phyloP scores from a whole-genome alignment of 768 basidiomycete species.

The Lactarius psammicola region DNA sequence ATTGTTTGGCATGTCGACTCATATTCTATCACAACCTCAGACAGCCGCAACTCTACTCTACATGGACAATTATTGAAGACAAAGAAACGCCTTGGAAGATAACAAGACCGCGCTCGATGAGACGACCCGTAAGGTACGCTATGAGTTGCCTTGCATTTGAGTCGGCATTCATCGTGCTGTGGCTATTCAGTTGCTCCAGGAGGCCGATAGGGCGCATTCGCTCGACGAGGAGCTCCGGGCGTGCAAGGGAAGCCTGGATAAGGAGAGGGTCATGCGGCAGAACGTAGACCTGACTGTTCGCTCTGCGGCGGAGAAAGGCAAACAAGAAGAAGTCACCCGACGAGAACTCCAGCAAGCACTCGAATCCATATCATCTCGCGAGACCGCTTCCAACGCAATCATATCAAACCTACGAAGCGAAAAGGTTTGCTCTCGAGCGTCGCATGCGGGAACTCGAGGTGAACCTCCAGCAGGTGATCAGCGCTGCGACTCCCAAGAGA shows the following conservation, averaged over 20 bases:
- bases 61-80: slow-evolving; percentile 26
- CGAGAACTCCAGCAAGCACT: slow-evolving; percentile 27
- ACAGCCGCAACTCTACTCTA: slow-evolving; percentile 24
- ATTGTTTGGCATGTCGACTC: neutral
- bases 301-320: slow-evolving; percentile 20
- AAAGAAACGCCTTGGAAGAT: slow-evolving; percentile 19
- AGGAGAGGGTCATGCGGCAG: slow-evolving; percentile 25
- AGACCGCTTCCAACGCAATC: slow-evolving; percentile 13
- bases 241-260: slow-evolving; percentile 23
- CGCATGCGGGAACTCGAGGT: slow-evolving; percentile 60
- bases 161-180: neutral
- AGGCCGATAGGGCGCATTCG: slow-evolving; percentile 26
- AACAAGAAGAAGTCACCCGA: slow-evolving; percentile 20
- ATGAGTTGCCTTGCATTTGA: neutral
- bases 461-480: slow-evolving; percentile 39
- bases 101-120: slow-evolving; percentile 26
- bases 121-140: slow-evolving; percentile 23
- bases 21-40: slow-evolving; percentile 9
- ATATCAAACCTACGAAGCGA: slow-evolving; percentile 48
- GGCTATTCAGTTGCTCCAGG: slow-evolving; percentile 18
- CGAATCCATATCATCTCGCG: slow-evolving; percentile 23
- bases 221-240: slow-evolving; percentile 22
- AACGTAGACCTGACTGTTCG: slow-evolving; percentile 23
- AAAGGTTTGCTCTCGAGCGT: slow-evolving; percentile 53
- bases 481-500: slow-evolving; percentile 38